A percentile compares a stretch with the other conserved stretches of the same genome.
These are phyloP conservation scores for Mycena olivaceomarginata DNA, from an alignment of 768 basidiomycete genomes.

Conservation along the genomic window DNA sequence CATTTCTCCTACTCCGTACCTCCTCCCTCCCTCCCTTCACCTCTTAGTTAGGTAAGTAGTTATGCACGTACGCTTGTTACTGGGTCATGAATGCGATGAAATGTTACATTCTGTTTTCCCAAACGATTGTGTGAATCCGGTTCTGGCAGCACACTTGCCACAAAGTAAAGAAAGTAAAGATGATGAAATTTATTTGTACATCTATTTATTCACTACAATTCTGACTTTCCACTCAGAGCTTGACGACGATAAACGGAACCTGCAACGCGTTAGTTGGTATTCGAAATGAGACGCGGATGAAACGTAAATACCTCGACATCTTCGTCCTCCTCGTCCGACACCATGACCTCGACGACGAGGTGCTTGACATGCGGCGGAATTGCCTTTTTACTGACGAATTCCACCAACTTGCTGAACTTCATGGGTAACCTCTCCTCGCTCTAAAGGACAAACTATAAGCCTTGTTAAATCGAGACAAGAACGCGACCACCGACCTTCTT, in stretches of 20 bases:
- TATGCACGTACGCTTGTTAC: constrained; percentile 53
- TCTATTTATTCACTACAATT: constrained; percentile 35
- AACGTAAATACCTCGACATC: constrained; percentile 87
- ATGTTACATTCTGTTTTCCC: constrained; percentile 38
- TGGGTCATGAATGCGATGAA: constrained; percentile 43
- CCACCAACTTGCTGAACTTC: constrained; percentile 94
- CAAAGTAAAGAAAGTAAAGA: not conserved
- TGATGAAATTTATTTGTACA: constrained; percentile 30
- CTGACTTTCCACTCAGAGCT: constrained; percentile 63
- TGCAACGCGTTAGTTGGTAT: constrained; percentile 48
- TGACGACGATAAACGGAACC: constrained; percentile 91
- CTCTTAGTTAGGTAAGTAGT: constrained; percentile 68
- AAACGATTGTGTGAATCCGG: not conserved
- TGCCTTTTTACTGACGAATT: constrained; percentile 96
- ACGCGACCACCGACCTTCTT: constrained; percentile 84
- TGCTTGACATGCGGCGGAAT: constrained; percentile 89
- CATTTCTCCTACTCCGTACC: constrained; percentile 38
- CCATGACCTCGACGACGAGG: constrained; percentile 96
- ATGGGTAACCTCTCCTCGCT: constrained; percentile 91
- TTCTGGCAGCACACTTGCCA: too few species aligned
- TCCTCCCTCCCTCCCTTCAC: constrained; percentile 41
- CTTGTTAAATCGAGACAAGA: constrained; percentile 5
- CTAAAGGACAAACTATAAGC: constrained; percentile 59
- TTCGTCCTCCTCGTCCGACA: constrained; percentile 92
- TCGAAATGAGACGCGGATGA: not conserved